phyloP scores from a whole-genome alignment of 805 yeast genomes.

The Candida methanosorbosa region DNA sequence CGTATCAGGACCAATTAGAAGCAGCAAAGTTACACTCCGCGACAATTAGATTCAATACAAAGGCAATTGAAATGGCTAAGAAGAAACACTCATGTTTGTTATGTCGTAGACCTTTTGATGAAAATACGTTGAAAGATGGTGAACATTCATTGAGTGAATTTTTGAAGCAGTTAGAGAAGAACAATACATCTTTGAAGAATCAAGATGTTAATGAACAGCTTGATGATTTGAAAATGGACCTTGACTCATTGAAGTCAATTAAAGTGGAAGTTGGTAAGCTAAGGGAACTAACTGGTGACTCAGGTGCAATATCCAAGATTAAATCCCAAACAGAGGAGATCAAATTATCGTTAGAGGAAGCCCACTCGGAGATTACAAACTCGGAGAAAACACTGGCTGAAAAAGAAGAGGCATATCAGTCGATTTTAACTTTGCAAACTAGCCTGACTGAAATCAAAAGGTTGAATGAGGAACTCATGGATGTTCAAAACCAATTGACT shows the following conservation, averaged over 20 bases:
- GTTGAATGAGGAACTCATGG: slow-evolving; percentile 21
- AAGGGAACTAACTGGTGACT: slow-evolving; percentile 1
- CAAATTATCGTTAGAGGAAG: neutral
- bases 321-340: neutral
- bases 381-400: neutral
- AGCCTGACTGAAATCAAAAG: slow-evolving; percentile 28
- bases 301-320: slow-evolving; percentile 1
- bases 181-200: slow-evolving; percentile 12
- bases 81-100: slow-evolving; percentile 53
- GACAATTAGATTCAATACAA: slow-evolving; percentile 57
- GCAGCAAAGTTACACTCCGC: slow-evolving; percentile 62
- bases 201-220: slow-evolving; percentile 12
- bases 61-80: slow-evolving; percentile 60
- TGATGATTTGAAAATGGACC: slow-evolving; percentile 18
- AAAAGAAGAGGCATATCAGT: neutral
- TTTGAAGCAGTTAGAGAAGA: slow-evolving; percentile 14
- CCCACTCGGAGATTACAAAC: neutral
- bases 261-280: slow-evolving; percentile 18
- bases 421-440: neutral
- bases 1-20: slow-evolving; percentile 51
- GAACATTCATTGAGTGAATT: slow-evolving; percentile 6
- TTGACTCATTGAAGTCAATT: slow-evolving; percentile 19
- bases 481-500: slow-evolving; percentile 18
- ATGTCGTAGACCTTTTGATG: slow-evolving; percentile 61
- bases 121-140: slow-evolving; percentile 14